A percentile compares a stretch with the other conserved stretches of the same genome.
These are phyloP conservation scores for Paxillus involutus DNA, from an alignment of 768 basidiomycete genomes.

Conservation along the genomic window DNA sequence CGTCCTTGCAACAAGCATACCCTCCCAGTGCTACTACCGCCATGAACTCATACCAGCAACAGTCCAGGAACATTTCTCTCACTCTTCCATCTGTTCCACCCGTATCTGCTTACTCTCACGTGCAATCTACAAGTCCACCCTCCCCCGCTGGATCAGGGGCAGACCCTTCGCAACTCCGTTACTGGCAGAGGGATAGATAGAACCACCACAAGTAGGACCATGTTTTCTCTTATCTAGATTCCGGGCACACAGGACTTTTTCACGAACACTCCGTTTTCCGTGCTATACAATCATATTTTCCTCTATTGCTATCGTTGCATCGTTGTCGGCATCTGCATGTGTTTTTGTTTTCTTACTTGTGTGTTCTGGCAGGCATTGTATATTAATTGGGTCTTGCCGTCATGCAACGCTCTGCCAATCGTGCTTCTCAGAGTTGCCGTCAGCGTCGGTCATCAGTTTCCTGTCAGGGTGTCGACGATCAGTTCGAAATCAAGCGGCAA, in stretches of 20 bases:
- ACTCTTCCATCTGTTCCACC: constrained; percentile 23
- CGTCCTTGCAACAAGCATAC: constrained; percentile 29
- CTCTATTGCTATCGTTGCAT: constrained; percentile 11
- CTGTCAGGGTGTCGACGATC: constrained; percentile 19
- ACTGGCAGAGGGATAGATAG: constrained; percentile 26
- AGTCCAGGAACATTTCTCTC: constrained; percentile 19
- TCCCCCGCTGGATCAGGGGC: constrained; percentile 29
- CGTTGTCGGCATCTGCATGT: constrained; percentile 7
- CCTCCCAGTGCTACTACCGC: constrained; percentile 15
- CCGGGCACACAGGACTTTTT: constrained; percentile 14
- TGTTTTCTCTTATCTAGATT: constrained; percentile 9
- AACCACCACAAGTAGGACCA: constrained; percentile 7
- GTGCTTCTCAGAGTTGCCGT: neutral
- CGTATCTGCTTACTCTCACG: constrained; percentile 25
- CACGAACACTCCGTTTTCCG: constrained; percentile 1
- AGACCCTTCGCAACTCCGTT: constrained; percentile 25
- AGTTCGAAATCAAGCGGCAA: neutral
- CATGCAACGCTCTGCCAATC: neutral
- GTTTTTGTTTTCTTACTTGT: constrained; percentile 1
- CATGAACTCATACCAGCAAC: constrained; percentile 23
- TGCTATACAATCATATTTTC: neutral
- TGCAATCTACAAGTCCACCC: constrained; percentile 18
- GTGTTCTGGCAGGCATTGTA: constrained; percentile 15
- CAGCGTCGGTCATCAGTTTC: constrained; percentile 6
- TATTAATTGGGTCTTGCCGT: constrained; percentile 14